A percentile compares a stretch with the other conserved stretches of the same genome.
Evolutionary conservation across 2,329 filamentous ascomycete genomes (phyloP).

Genomic region (Botrytis byssoidea): DNA sequence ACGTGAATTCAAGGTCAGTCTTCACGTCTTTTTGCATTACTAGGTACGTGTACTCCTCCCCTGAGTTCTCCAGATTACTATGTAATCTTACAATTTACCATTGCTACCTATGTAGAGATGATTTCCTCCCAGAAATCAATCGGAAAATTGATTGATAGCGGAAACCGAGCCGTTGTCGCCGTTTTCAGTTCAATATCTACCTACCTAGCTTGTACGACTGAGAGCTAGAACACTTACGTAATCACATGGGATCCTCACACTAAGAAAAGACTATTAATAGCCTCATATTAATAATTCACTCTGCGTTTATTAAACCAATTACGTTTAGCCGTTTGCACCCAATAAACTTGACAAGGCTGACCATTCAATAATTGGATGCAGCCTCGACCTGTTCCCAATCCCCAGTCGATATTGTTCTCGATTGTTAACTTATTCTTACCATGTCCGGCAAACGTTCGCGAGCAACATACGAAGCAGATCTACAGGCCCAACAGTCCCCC

Average conservation of each 20-base stretch:
- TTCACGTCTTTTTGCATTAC: not conserved
- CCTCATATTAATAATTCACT: not conserved
- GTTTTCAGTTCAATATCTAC: not conserved
- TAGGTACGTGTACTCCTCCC: not conserved
- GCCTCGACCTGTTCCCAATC: constrained; percentile 11
- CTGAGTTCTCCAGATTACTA: not conserved
- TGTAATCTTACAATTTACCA: too few species aligned
- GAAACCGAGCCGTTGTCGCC: not conserved
- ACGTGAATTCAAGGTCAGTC: not conserved
- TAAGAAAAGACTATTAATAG: not conserved
- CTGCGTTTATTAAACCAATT: not conserved
- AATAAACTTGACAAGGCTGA: constrained; percentile 13
- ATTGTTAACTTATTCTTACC: constrained; percentile 24
- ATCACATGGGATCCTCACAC: not conserved
- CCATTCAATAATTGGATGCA: constrained; percentile 7
- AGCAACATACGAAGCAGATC: constrained; percentile 73
- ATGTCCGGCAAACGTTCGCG: constrained; percentile 83
- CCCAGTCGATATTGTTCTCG: not conserved
- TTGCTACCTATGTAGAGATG: not conserved
- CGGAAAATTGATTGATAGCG: not conserved
- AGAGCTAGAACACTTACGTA: not conserved
- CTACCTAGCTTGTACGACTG: not conserved
- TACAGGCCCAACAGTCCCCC: constrained; percentile 64
- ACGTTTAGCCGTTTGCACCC: not conserved
- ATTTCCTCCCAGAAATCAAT: not conserved